Conservation (phyloP, 75 land plant species). For the Sequoia sempervirens region DNA sequence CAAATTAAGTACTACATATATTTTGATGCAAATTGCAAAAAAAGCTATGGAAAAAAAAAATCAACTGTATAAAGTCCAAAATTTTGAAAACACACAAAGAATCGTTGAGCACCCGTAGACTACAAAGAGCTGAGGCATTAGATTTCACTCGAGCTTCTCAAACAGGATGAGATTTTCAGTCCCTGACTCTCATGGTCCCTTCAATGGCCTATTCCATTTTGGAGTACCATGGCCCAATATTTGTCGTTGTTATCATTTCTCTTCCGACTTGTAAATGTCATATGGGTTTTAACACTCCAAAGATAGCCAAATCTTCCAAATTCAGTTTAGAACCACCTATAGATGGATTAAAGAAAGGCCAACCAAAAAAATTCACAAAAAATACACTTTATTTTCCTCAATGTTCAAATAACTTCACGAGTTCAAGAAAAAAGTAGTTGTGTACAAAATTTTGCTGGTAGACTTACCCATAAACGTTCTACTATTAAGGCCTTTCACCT, state of each 20-base stretch:
- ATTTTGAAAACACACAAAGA: neutral
- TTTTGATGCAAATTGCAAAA: neutral
- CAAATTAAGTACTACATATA: neutral
- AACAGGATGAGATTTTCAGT: neutral
- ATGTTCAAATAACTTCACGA: neutral
- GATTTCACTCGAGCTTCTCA: neutral
- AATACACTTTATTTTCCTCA: neutral
- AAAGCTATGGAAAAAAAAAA: neutral
- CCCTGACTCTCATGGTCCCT: conserved; percentile 47
- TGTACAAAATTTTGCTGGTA: neutral
- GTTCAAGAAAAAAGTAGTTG: neutral
- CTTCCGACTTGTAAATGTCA: conserved; percentile 70
- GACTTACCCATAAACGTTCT: conserved; percentile 76
- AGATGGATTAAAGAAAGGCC: neutral
- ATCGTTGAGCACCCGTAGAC: neutral
- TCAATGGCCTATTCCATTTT: conserved; percentile 91
- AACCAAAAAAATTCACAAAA: neutral
- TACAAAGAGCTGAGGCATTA: neutral
- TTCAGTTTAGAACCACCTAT: conserved; percentile 90
- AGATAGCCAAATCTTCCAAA: conserved; percentile 91
- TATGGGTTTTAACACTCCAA: conserved; percentile 92
- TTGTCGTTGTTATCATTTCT: conserved; percentile 86
- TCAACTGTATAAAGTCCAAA: neutral
- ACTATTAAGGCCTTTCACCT: conserved; percentile 83
- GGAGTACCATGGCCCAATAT: conserved; percentile 81